Base-by-base conservation (phyloP, 805 yeast species). In the Ogataea glucozyma region DNA sequence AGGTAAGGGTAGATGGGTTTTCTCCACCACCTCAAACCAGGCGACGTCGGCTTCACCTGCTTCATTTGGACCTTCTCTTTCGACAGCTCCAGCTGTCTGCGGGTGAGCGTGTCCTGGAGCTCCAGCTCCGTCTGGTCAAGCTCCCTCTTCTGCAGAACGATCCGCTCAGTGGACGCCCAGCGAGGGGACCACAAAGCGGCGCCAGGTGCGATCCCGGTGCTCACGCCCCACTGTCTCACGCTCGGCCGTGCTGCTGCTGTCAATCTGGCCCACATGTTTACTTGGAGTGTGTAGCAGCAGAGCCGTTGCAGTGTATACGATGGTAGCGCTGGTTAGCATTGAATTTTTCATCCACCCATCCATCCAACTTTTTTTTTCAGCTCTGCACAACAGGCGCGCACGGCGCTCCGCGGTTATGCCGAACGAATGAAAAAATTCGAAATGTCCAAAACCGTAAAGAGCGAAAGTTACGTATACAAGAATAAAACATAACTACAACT, bases 21-120 rank as follows among this genome's bases (percentile, higher is more conserved):
- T 56, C 88, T 78, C 72, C 79, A 88, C 88, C 96, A 88, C 57
- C 95, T 78, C 48, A 88, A 66, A 60, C 95, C 90, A 0, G 97
- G 97, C 34, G 93, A 84, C 20, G 81, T 77, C 36, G 93, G 91
- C 54, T 88, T 88, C 57, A 80, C 78, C 48, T 77, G 75, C 65
- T 85, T 88, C 73, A 89, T 73, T 54, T 75, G 75, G 22, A 85
- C 88, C 47, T 77, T 76, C 31, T 84, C 81, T 60, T 81, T 79
- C 42, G 87, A 76, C 49, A 87, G 73, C 61, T 81, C 83, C 35
- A 86, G 72, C 66, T 89, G 93, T 64, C 84, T 75, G 52, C 76
- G 77, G 54, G 83, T 78, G 49, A 79, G 72, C 46, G 70, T 77
- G 65, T 89, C 96, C 70, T 85, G 93, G 56, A 71, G 71, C 66